Evolutionary conservation across 129 eudicot genomes (phyloP).

Genomic region (Lactuca sativa): DNA sequence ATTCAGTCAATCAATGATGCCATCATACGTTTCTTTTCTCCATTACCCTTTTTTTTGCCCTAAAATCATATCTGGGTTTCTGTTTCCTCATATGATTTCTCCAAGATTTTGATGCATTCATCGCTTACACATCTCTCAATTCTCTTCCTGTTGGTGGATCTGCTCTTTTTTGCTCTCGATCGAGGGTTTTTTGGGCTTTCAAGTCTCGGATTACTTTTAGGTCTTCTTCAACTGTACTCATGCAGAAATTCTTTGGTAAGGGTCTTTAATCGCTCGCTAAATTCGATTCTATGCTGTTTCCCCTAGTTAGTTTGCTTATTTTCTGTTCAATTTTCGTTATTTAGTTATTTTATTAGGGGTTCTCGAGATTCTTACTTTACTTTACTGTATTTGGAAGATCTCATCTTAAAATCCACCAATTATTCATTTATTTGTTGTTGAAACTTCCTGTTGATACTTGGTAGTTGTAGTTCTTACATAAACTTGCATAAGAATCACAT

Average conservation of each 20-base stretch:
- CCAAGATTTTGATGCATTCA: constrained; percentile 46
- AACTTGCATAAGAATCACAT: not conserved
- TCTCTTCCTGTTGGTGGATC: constrained; percentile 39
- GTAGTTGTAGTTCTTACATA: not conserved
- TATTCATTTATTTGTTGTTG: not conserved
- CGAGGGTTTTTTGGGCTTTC: constrained; percentile 55
- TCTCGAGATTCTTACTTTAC: constrained; percentile 3
- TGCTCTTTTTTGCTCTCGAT: constrained; percentile 58
- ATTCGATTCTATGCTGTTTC: constrained; percentile 1
- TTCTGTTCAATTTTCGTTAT: constrained; percentile 15
- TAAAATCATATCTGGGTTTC: constrained; percentile 54
- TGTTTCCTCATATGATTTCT: constrained; percentile 18
- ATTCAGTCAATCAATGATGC: constrained; percentile 18
- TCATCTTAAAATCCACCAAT: not conserved
- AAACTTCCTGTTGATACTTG: not conserved
- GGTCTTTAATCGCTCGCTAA: constrained; percentile 8
- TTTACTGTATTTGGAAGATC: not conserved
- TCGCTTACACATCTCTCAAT: constrained; percentile 20
- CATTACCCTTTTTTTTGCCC: constrained; percentile 62
- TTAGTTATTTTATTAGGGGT: not conserved
- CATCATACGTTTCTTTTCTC: constrained; percentile 16
- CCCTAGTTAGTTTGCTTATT: not conserved
- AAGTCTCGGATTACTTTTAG: constrained; percentile 33
- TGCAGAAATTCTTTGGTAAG: constrained; percentile 73
- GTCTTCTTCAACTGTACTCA: constrained; percentile 35